phyloP scores from a whole-genome alignment of 805 yeast genomes.

The Kluyveromyces aestuarii region DNA sequence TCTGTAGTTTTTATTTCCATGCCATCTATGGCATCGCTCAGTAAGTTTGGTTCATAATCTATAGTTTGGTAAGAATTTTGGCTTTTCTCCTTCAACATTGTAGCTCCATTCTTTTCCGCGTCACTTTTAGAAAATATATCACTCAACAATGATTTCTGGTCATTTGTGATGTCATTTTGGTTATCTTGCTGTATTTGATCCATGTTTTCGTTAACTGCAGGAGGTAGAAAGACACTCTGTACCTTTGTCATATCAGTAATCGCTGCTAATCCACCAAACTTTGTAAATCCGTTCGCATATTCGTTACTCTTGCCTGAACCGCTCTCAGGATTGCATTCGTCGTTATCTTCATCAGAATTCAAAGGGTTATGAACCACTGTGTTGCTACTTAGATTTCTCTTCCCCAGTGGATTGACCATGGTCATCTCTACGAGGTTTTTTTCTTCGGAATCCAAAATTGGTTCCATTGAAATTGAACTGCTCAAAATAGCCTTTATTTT shows the following conservation, averaged over 20 bases:
- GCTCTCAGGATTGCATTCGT: not conserved
- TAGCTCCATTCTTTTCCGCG: not conserved
- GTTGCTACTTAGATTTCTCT: conserved; percentile 11
- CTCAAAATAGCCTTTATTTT: conserved; percentile 5
- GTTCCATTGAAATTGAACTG: not conserved
- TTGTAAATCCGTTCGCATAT: conserved; percentile 5
- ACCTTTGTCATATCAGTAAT: conserved; percentile 28
- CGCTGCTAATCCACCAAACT: conserved; percentile 8
- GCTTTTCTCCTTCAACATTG: not conserved
- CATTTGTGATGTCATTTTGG: conserved; percentile 13
- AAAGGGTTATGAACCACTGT: conserved; percentile 19
- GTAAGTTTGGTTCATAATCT: conserved; percentile 9
- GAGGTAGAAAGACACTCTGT: conserved; percentile 22
- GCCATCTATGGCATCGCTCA: conserved; percentile 12
- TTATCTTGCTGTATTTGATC: conserved; percentile 4
- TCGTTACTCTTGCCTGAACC: not conserved
- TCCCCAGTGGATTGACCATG: conserved; percentile 25
- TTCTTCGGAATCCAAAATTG: conserved; percentile 5
- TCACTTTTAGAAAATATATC: conserved; percentile 1
- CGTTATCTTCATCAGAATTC: not conserved
- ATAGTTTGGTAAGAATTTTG: not conserved
- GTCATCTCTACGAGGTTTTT: conserved; percentile 25
- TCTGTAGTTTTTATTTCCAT: conserved; percentile 7
- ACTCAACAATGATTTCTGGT: conserved; percentile 9
- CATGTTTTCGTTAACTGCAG: conserved; percentile 7